phyloP scores from a whole-genome alignment of 352 stramenopile species.

The Aphanomyces cochlioides region DNA sequence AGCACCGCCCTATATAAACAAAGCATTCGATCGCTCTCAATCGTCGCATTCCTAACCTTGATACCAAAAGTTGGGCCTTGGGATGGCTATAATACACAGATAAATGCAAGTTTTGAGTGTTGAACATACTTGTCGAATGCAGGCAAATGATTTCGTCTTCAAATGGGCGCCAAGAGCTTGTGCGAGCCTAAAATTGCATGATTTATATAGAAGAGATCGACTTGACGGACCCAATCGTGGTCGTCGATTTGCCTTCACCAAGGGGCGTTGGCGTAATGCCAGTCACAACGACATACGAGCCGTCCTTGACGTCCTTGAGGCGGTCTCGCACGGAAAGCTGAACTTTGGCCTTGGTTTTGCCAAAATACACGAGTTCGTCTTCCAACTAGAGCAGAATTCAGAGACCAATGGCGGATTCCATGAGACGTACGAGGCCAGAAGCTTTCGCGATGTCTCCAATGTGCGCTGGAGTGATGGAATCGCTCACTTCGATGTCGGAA shows the following conservation, averaged over 20 bases:
- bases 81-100: slow-evolving; percentile 49
- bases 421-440: slow-evolving; percentile 57
- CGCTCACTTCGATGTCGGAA: slow-evolving; percentile 79
- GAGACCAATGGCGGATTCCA: background rate
- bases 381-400: slow-evolving; percentile 35
- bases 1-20: slow-evolving; percentile 44
- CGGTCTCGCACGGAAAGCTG: background rate
- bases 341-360: slow-evolving; percentile 59
- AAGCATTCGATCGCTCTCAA: too few species aligned
- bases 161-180: slow-evolving; percentile 82
- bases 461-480: slow-evolving; percentile 60
- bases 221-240: slow-evolving; percentile 88
- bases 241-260: slow-evolving; percentile 98
- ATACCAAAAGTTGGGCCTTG: slow-evolving; percentile 99
- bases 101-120: slow-evolving; percentile 41
- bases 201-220: background rate
- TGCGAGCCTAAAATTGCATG: background rate
- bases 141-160: slow-evolving; percentile 64
- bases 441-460: slow-evolving; percentile 61
- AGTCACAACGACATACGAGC: slow-evolving; percentile 96
- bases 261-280: slow-evolving; percentile 98
- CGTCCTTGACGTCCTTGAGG: slow-evolving; percentile 87
- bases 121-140: slow-evolving; percentile 84
- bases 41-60: slow-evolving; percentile 61
- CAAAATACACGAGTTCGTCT: slow-evolving; percentile 46